Evolutionary conservation across 2,329 filamentous ascomycete species (phyloP).

Genomic region (Daldinia sp.): DNA sequence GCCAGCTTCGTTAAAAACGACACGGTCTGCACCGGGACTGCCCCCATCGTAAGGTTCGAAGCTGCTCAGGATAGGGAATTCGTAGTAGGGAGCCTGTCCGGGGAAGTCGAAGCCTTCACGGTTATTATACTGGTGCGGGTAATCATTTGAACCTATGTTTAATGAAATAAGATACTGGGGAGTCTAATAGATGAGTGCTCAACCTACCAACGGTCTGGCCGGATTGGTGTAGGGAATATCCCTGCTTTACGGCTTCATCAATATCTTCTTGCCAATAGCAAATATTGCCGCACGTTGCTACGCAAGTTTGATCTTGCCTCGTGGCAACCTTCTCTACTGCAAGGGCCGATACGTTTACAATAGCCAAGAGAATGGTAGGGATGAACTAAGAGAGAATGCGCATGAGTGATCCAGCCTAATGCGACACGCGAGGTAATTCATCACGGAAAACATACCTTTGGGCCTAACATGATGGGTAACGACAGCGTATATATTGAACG

Average conservation of each 20-base stretch:
- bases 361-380: slow-evolving; percentile 30
- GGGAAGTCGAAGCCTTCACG: slow-evolving; percentile 55
- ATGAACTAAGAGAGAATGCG: slow-evolving; percentile 19
- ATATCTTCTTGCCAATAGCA: slow-evolving; percentile 50
- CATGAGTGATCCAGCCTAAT: neutral
- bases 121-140: slow-evolving; percentile 56
- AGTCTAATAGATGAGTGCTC: neutral
- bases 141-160: slow-evolving; percentile 45
- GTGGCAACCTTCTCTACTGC: slow-evolving; percentile 31
- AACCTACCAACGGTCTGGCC: slow-evolving; percentile 36
- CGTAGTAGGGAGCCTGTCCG: slow-evolving; percentile 51
- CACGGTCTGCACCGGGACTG: slow-evolving; percentile 68
- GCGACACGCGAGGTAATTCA: neutral
- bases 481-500: neutral
- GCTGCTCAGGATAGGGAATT: slow-evolving; percentile 53
- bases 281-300: slow-evolving; percentile 49
- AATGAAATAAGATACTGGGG: neutral
- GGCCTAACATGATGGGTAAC: slow-evolving; percentile 34
- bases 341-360: slow-evolving; percentile 37
- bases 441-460: slow-evolving; percentile 25
- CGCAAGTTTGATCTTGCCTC: slow-evolving; percentile 41
- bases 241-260: slow-evolving; percentile 47
- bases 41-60: slow-evolving; percentile 54
- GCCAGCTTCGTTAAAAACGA: slow-evolving; percentile 66
- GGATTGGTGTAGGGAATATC: slow-evolving; percentile 42